A percentile compares a stretch with the other conserved stretches of the same genome.
Conservation (phyloP, 140 eudicot genomes). For the Erigeron philadelphicus region DNA sequence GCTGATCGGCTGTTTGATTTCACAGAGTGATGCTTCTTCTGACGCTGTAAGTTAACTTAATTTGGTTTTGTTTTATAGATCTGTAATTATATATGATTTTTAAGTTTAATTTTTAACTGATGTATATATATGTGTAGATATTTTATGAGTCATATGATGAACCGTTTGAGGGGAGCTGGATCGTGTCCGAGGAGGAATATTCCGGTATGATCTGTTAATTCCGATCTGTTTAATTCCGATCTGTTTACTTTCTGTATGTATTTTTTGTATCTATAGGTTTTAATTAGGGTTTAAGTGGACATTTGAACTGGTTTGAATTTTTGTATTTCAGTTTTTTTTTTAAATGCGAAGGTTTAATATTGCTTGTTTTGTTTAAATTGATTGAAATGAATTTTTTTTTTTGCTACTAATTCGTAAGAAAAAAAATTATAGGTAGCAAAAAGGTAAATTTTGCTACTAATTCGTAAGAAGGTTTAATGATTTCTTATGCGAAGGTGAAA, state of each 20-base stretch:
- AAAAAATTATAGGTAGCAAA: too few species aligned
- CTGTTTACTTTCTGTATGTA: not conserved
- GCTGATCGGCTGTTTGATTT: constrained; percentile 41
- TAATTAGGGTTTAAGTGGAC: not conserved
- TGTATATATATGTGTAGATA: constrained; percentile 34
- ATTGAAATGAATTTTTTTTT: too few species aligned
- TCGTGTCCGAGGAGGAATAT: constrained; percentile 69
- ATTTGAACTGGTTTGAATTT: not conserved
- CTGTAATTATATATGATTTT: not conserved
- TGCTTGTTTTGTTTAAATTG: too few species aligned
- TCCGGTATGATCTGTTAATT: constrained; percentile 39
- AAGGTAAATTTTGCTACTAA: too few species aligned
- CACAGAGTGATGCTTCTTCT: constrained; percentile 58
- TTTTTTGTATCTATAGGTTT: not conserved
- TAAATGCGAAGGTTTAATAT: too few species aligned
- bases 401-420: too few species aligned
- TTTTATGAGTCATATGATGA: constrained; percentile 82
- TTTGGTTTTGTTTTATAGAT: constrained; percentile 20
- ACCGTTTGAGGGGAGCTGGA: constrained; percentile 75
- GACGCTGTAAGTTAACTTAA: constrained; percentile 30
- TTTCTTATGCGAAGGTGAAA: too few species aligned
- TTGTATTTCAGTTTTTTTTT: too few species aligned
- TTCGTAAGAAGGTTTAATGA: too few species aligned
- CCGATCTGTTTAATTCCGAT: too few species aligned
- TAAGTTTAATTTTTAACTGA: not conserved